These are phyloP conservation scores for Sextonia rubra DNA, from an alignment of 164 flowering plant genomes.

Conservation along the genomic window DNA sequence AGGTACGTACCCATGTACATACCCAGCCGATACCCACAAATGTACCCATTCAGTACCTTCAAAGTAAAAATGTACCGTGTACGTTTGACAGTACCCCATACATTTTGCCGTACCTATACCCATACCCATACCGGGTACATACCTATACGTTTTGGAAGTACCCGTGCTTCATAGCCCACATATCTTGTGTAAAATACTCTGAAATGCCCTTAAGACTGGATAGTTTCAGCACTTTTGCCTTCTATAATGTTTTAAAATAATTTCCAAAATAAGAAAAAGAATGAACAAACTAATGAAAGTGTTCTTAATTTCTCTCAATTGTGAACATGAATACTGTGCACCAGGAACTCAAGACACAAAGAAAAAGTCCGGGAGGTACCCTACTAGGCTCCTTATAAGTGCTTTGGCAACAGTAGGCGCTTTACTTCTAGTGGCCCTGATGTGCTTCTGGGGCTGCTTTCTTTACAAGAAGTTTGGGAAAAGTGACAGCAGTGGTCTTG, in stretches of 20 bases:
- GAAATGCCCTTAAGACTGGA: background rate
- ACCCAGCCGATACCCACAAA: too few relatives aligned
- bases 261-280: background rate
- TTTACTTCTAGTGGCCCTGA: conserved; percentile 86
- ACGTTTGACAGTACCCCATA: too few relatives aligned
- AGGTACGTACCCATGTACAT: too few relatives aligned
- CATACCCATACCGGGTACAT: too few relatives aligned
- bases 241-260: background rate
- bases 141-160: too few relatives aligned
- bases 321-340: background rate
- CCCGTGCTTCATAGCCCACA: too few relatives aligned
- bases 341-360: conserved; percentile 29
- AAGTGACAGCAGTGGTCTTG: conserved; percentile 58
- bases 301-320: background rate
- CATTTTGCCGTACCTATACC: too few relatives aligned
- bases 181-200: background rate
- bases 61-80: too few relatives aligned
- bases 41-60: too few relatives aligned
- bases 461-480: conserved; percentile 86
- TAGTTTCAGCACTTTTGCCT: background rate
- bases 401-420: conserved; percentile 96
- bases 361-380: conserved; percentile 42
- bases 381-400: conserved; percentile 82
- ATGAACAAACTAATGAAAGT: background rate
- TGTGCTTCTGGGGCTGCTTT: conserved; percentile 99